These are phyloP conservation scores for Lactarius indigo DNA, from an alignment of 768 basidiomycete species.

Conservation along the genomic window DNA sequence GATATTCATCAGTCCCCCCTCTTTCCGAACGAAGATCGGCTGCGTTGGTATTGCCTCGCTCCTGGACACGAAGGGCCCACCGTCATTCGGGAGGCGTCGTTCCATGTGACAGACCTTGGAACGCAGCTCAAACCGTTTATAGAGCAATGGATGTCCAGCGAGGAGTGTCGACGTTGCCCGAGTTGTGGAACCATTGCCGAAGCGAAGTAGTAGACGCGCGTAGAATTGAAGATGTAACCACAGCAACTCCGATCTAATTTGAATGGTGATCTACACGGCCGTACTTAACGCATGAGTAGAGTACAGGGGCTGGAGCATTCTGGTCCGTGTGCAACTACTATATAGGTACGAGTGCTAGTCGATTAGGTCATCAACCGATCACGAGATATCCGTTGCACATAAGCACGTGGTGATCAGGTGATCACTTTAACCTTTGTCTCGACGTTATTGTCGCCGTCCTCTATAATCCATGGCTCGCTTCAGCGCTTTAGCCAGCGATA, in stretches of 20 bases:
- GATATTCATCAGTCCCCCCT: not conserved
- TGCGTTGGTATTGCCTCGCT: constrained; percentile 89
- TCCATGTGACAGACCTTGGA: constrained; percentile 88
- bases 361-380: not conserved
- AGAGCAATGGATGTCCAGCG: constrained; percentile 71
- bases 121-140: constrained; percentile 93
- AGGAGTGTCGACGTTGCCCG: constrained; percentile 62
- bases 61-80: constrained; percentile 57
- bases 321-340: too few relatives aligned
- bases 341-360: too few relatives aligned
- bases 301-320: too few relatives aligned
- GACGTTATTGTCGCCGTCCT: not conserved
- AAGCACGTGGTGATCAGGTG: constrained; percentile 6
- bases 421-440: not conserved
- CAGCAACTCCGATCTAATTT: not conserved
- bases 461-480: constrained; percentile 24
- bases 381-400: not conserved
- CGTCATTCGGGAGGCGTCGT: constrained; percentile 78
- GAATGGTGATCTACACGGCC: not conserved
- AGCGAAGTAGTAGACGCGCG: constrained; percentile 48
- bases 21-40: constrained; percentile 53
- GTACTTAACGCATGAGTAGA: too few relatives aligned
- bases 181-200: constrained; percentile 64
- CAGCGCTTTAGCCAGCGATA: constrained; percentile 25
- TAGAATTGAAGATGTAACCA: not conserved